Evolutionary conservation across 106 monocot species (phyloP), one percentile per base, ranked within the genome.

Genomic region (Platanthera guangdongensis): DNA sequence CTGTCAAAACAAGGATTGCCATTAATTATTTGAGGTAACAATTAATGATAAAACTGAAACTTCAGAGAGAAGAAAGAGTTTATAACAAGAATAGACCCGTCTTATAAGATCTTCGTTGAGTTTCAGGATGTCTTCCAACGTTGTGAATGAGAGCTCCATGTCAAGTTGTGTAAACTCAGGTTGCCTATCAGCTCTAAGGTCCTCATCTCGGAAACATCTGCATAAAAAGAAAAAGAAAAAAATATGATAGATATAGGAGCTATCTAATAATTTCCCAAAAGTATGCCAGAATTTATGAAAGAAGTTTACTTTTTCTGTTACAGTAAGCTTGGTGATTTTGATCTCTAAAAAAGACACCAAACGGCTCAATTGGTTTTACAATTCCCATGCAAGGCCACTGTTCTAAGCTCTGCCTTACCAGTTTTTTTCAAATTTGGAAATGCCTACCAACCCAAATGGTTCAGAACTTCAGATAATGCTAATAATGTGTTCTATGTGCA

Each of bases 141-240:
- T 91, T 86, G 91, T 94, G 76, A 94, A 97, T 86, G 97, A 89
- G 79, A 97, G 74, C 82, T 97, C 97, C 94, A 97, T 89, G 82
- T 97, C 97, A 11, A 97, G 78, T 77, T 97, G 97, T 30, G 97
- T 97, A 57, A 97, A 97, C 80, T 97, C 97, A 77, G 94, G 97
- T 80, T 97, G 97, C 64, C 97, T 91, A 75, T 97, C 97, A 25
- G 97, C 97, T 81, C 97, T 87, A 68, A 97, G 85, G 74, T 97
- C 97, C 82, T 97, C 97, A 82, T 97, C 97, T 55, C 97, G 91
- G 81, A 97, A 97, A 79, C 97, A 97, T 85, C 97, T 97, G 55
- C 49, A 69, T 52, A 12, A 21, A 76, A 74, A 72, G 13, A 54
- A 67, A 65, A 8, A 15, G 46, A 39, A 12, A 22, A 72, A 14